These are phyloP conservation scores for Paramyrothecium roridum DNA, from an alignment of 2,329 filamentous ascomycete species.

Conservation along the genomic window DNA sequence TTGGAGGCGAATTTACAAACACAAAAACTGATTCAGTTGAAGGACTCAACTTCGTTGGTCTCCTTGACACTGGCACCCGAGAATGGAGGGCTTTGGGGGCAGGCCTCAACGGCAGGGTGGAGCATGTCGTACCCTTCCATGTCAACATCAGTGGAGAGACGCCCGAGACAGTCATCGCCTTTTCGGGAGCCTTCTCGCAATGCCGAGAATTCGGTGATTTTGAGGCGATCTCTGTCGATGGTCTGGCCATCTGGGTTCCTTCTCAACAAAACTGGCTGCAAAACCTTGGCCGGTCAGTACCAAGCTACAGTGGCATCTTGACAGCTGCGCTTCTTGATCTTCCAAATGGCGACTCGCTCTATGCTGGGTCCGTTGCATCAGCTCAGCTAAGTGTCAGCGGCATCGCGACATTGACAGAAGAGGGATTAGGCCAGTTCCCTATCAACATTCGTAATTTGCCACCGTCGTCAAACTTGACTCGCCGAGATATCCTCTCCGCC, in stretches of 20 bases:
- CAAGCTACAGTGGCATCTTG: slow-evolving; percentile 69
- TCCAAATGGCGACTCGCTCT: slow-evolving; percentile 61
- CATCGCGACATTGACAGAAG: slow-evolving; percentile 61
- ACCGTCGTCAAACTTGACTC: slow-evolving; percentile 34
- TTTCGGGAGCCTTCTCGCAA: slow-evolving; percentile 76
- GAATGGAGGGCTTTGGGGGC: slow-evolving; percentile 78
- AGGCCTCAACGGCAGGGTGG: slow-evolving; percentile 79
- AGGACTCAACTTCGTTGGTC: slow-evolving; percentile 73
- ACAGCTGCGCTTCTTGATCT: slow-evolving; percentile 66
- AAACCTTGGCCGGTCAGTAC: slow-evolving; percentile 64
- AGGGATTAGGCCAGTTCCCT: slow-evolving; percentile 52
- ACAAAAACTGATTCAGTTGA: slow-evolving; percentile 58
- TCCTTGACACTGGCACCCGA: slow-evolving; percentile 67
- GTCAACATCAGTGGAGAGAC: slow-evolving; percentile 71
- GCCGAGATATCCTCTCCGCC: slow-evolving; percentile 41
- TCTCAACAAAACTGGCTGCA: slow-evolving; percentile 84
- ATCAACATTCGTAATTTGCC: slow-evolving; percentile 48
- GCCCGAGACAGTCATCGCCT: slow-evolving; percentile 70
- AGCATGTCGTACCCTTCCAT: slow-evolving; percentile 69
- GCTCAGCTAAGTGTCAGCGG: slow-evolving; percentile 71
- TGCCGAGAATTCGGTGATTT: slow-evolving; percentile 67
- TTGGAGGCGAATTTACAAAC: slow-evolving; percentile 81
- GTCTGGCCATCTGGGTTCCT: slow-evolving; percentile 90
- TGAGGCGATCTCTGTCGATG: slow-evolving; percentile 58
- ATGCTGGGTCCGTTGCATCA: slow-evolving; percentile 80